Evolutionary conservation across 352 stramenopile genomes (phyloP), one percentile per base, ranked within the genome.

Genomic region (Pythium biforme): DNA sequence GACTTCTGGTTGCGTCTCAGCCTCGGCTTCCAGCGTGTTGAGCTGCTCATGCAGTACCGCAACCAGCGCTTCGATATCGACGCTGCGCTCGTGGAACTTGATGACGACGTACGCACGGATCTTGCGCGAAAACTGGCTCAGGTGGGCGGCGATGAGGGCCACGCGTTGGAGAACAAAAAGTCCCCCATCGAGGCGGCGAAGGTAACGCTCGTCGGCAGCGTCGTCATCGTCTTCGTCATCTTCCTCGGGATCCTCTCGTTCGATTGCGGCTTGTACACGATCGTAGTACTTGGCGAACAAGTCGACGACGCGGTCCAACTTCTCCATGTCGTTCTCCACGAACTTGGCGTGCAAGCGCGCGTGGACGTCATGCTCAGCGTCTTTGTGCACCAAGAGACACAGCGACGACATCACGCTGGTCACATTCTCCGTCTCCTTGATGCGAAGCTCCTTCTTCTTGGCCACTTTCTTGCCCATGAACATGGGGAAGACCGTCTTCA

Each of bases 301-400:
- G 62, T 93, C 84, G 11, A 95, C 71, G 4, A 92, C 58, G 17
- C 86, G 79, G 55, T 95, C 86, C 22, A 92, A 59, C 62, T 95
- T 95, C 40, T 95, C 83, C 70, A 89, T 86, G 9, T 90, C 78
- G 25, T 77, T 87, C 55, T 95, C 86, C 1, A 92, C 63, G 70
- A 95, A 92, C 55, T 95, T 95, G 41, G 76, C 83, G 33, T 95
- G 77, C 5, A 95, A 72, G 10, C 83, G 84, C 12, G 81, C 82
- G 54, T 73, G 74, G 4, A 73, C 83, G 48, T 93, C 83, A 31
- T 77, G 60, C 15, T 75, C 70, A 23, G 83, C 76, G 6, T 88
- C 62, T 9, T 76, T 34, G 19, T 39, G 31, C 8, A 92, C 67
- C 62, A 80, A 72, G 2, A 79, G 64, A 54, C 82, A 90, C 40